Evolutionary conservation across 441 rosid species (phyloP), one percentile per base, ranked within the genome.

Genomic region (Capsella rubella): DNA sequence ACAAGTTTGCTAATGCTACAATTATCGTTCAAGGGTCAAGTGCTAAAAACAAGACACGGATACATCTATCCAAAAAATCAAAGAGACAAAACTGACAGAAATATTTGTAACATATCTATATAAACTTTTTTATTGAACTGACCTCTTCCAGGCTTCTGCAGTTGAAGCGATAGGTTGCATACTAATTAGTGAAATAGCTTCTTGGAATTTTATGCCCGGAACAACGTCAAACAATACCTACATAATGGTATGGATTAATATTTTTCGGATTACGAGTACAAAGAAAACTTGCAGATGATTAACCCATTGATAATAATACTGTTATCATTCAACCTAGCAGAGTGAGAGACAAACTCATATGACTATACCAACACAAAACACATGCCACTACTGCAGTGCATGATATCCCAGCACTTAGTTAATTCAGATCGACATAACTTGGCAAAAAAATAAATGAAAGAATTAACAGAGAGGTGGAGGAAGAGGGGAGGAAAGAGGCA

Each of bases 201-300:
- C 97, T 81, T 79, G 85, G 81, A 84, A 95, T 73, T 83, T 91
- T 83, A 95, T 85, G 81, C 84, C 87, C 39, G 99, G 97, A 80
- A 95, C 99, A 63, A 93, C 91, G 72, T 95, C 99, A 85, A 95
- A 95, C 71, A 95, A 74, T 45, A 95, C 99, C 99, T 95, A 66
- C 78, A 80, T 47, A 45, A 82, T 63, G 68, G 63, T 55, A 78
- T 45, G 7, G 68, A 55, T 78, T 51, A 67, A 14, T 72, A 64
- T 42, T 70, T 37, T 67, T 47, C 14, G 0, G 8, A 49, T 16
- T 51, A 57, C 64, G 34, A 64, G 45, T 47, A 64, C 49, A 25
- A 64, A 57, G 35, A 50, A 57, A 46, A 49, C 28, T 8, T 31
- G 21, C 76, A 47, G 66, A 64, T 40, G 31, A 56, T 27, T 34